Evolutionary conservation across 352 stramenopile species (phyloP).

Genomic region (Aphanomyces invadans): DNA sequence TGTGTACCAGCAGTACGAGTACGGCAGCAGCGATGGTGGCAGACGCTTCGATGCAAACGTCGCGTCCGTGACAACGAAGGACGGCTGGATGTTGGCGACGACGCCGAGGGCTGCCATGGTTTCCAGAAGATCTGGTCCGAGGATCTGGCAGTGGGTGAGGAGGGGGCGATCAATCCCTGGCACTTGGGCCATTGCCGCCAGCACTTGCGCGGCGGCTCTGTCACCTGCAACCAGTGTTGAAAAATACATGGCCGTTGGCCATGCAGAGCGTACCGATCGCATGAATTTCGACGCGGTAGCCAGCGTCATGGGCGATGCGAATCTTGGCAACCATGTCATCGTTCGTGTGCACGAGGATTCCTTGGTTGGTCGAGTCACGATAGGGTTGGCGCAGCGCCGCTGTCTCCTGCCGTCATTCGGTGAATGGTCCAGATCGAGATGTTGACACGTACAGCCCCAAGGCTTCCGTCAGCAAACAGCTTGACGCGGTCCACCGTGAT

Average conservation of each 20-base stretch:
- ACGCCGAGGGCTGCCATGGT: constrained; percentile 67
- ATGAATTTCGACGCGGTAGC: constrained; percentile 82
- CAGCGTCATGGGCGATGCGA: constrained; percentile 37
- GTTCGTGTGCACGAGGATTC: constrained; percentile 79
- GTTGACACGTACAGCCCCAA: constrained; percentile 54
- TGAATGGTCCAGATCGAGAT: no score
- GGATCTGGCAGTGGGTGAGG: constrained; percentile 86
- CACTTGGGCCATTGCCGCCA: no score
- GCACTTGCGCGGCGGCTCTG: constrained; percentile 54
- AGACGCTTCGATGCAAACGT: constrained; percentile 73
- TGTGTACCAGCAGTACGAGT: constrained; percentile 65
- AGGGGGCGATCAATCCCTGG: constrained; percentile 62
- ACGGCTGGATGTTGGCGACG: constrained; percentile 84
- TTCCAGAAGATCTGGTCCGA: constrained; percentile 57
- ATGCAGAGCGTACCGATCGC: constrained; percentile 57
- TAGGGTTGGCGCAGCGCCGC: constrained; percentile 68
- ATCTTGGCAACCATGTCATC: constrained; percentile 59
- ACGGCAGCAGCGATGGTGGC: constrained; percentile 40
- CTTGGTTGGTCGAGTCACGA: constrained; percentile 49
- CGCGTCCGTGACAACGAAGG: constrained; percentile 82
- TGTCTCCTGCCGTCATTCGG: constrained; percentile 50
- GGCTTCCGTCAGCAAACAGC: constrained; percentile 81
- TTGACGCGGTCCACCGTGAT: constrained; percentile 83
- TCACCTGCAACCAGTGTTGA: constrained; percentile 36
- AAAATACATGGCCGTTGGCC: neutral